Evolutionary conservation across 345 rosid species (phyloP), one percentile per base, ranked within the genome.

Genomic region (Ceriops tagal): DNA sequence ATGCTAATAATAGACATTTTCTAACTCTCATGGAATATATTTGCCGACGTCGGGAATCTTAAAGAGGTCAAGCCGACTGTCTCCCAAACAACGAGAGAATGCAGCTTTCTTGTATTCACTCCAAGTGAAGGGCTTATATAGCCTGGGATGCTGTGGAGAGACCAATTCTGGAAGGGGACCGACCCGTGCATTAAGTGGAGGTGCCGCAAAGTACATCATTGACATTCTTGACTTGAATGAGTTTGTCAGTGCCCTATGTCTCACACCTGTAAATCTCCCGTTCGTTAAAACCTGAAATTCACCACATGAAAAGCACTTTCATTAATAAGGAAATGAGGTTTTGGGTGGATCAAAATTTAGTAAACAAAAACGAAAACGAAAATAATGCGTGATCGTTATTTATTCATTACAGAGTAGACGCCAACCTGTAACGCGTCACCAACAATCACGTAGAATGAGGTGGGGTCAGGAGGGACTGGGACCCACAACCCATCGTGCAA

Each of bases 351-450:
- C 49, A 16, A 43, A 43, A 43, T 43, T 5, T 13, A 28, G 16
- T 0, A 22, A 53, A n/a, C 43, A 34, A 47, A 13, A 61, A 64
- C 10, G 6, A 58, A 5, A 1, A 46, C 28, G 1, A 26, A 4
- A 16, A 7, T 35, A 2, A 20, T 5, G 6, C 6, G 51, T n/a
- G 24, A 51, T 67, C 10, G 34, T 55, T 20, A 56, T 24, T 21
- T 56, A 24, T 56, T 43, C 26, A 56, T 56, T 8, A 1, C 59
- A 21, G 24, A 56, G 49, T 43, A 43, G 49, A 43, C 4, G 31
- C 85, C 10, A 26, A 91, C 98, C 91, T 93, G 89, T 55, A 93
- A 81, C 53, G 82, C 69, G 75, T 93, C 98, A 30, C 98, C 98
- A 20, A 92, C 96, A 58, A 90, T 89, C 63, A 89, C 81, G 75